These are phyloP conservation scores for Cymodocea nodosa DNA, from an alignment of 116 monocot genomes.

Conservation along the genomic window DNA sequence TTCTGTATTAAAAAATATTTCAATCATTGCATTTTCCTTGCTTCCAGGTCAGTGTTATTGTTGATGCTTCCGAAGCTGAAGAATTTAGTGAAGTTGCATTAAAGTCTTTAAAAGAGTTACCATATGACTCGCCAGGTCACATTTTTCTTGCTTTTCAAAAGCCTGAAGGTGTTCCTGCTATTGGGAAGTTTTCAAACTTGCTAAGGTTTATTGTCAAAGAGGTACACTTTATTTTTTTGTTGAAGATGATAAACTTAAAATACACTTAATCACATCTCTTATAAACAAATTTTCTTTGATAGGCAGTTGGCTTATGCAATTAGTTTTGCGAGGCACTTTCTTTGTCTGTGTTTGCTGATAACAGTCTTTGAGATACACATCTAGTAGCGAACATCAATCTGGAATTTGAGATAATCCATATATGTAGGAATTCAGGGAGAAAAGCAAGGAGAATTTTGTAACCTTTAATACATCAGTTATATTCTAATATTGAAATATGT, in stretches of 20 bases:
- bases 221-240: conserved; percentile 22
- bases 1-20: too few relatives aligned
- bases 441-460: too few relatives aligned
- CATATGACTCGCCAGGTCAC: conserved; percentile 88
- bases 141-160: conserved; percentile 89
- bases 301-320: neutral
- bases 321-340: too few relatives aligned
- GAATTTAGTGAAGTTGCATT: conserved; percentile 67
- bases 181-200: conserved; percentile 82
- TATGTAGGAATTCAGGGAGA: too few relatives aligned
- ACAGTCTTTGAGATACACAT: too few relatives aligned
- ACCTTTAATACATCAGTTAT: too few relatives aligned
- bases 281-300: neutral
- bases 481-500: too few relatives aligned
- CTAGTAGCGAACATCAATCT: too few relatives aligned
- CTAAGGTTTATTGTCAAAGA: conserved; percentile 92
- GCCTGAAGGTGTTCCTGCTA: conserved; percentile 58
- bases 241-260: too few relatives aligned
- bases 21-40: conserved; percentile 1
- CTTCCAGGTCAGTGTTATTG: conserved; percentile 70
- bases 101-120: conserved; percentile 55
- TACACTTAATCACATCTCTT: neutral
- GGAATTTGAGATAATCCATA: too few relatives aligned
- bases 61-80: conserved; percentile 89
- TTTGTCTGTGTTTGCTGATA: too few relatives aligned